Conservation (phyloP, 805 yeast species). For the Suhomyces kilbournensis region DNA sequence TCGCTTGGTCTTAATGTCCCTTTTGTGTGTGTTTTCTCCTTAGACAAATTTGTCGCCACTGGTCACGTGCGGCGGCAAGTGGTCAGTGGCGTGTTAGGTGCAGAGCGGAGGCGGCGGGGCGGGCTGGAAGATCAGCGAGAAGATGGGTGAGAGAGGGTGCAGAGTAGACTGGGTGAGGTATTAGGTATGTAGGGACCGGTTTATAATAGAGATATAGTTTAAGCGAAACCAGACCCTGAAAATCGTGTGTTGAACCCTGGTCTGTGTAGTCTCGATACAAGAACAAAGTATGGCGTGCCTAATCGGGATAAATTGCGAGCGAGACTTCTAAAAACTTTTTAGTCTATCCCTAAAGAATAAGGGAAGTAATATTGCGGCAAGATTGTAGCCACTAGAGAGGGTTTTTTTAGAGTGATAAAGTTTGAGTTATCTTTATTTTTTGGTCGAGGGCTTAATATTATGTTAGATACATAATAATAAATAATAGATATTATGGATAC, state of each 20-base stretch:
- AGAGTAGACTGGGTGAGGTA: background rate
- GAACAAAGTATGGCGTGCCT: background rate
- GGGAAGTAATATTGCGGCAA: too few relatives aligned
- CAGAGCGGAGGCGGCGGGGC: background rate
- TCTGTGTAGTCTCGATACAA: background rate
- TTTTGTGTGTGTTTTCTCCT: slow-evolving; percentile 1
- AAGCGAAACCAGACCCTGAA: too few relatives aligned
- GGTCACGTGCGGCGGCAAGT: background rate
- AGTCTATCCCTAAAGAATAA: too few relatives aligned
- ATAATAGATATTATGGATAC: too few relatives aligned
- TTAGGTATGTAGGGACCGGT: background rate
- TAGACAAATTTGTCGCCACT: background rate
- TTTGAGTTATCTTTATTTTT: too few relatives aligned
- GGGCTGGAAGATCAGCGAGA: background rate
- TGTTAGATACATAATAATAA: too few relatives aligned
- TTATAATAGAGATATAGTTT: too few relatives aligned
- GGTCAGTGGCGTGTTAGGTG: background rate
- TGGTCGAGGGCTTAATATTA: too few relatives aligned
- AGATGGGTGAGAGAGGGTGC: background rate
- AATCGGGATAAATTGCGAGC: background rate
- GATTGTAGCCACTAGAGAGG: too few relatives aligned
- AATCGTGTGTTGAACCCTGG: background rate
- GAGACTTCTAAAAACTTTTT: background rate
- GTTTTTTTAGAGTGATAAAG: too few relatives aligned
- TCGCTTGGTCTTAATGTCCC: background rate